Evolutionary conservation across 2,329 filamentous ascomycete genomes (phyloP).

Genomic region (Macrophomina pseudophaseolina): DNA sequence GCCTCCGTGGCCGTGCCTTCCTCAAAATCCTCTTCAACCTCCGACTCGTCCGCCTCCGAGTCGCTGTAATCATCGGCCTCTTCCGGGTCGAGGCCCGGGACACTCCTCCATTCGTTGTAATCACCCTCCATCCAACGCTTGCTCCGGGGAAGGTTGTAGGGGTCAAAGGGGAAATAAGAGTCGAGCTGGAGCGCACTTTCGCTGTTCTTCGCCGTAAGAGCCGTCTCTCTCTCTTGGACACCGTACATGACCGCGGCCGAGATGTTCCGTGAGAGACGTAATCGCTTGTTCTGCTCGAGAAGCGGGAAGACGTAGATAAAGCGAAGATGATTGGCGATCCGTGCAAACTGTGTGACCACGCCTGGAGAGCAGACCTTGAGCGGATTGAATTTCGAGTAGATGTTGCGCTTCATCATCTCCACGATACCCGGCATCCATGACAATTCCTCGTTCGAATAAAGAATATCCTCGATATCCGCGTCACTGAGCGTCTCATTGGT

Average conservation of each 20-base stretch:
- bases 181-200: constrained; percentile 86
- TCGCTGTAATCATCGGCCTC: constrained; percentile 46
- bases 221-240: constrained; percentile 60
- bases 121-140: constrained; percentile 80
- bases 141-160: constrained; percentile 87
- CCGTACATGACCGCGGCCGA: constrained; percentile 53
- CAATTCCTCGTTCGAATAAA: constrained; percentile 74
- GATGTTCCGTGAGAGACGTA: constrained; percentile 76
- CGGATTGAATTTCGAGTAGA: constrained; percentile 89
- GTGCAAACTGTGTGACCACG: constrained; percentile 91
- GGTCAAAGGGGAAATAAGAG: constrained; percentile 96
- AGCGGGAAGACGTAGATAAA: constrained; percentile 90
- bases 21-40: constrained; percentile 35
- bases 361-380: constrained; percentile 90
- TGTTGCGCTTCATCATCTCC: constrained; percentile 74
- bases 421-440: constrained; percentile 78
- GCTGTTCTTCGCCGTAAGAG: constrained; percentile 61
- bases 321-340: constrained; percentile 80
- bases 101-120: constrained; percentile 45
- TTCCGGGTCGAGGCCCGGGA: constrained; percentile 44
- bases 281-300: constrained; percentile 89
- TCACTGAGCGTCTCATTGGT: constrained; percentile 59
- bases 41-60: constrained; percentile 35
- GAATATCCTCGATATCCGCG: constrained; percentile 53
- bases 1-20: constrained; percentile 31